phyloP scores from a whole-genome alignment of 768 basidiomycete genomes.

The Mycena latifolia region DNA sequence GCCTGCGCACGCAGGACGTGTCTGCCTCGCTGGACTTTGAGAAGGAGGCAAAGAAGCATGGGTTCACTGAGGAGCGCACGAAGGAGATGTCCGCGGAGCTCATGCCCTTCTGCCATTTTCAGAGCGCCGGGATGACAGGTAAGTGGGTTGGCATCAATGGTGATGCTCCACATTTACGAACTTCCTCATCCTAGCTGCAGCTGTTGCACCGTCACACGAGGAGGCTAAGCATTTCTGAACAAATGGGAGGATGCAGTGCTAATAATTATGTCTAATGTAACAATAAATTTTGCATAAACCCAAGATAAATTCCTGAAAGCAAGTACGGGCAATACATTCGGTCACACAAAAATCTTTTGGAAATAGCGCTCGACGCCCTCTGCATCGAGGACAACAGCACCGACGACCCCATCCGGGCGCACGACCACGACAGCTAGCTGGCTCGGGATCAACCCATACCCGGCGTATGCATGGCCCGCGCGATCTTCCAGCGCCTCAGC shows the following conservation, averaged over 20 bases:
- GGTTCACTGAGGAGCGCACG: constrained; percentile 12
- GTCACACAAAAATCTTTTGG: background rate
- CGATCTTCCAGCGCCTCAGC: constrained; percentile 20
- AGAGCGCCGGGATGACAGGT: constrained; percentile 9
- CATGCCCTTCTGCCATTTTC: background rate
- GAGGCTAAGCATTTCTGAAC: constrained; percentile 6
- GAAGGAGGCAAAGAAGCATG: constrained; percentile 9
- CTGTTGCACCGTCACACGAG: constrained; percentile 7
- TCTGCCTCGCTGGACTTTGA: constrained; percentile 2
- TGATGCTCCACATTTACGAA: background rate
- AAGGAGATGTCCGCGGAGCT: constrained; percentile 11
- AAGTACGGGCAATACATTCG: no score
- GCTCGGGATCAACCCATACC: constrained; percentile 20
- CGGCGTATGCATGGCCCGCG: constrained; percentile 30
- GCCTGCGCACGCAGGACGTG: background rate
- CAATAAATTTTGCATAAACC: no score
- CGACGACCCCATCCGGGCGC: constrained; percentile 37
- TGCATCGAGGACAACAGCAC: constrained; percentile 13
- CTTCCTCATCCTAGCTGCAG: background rate
- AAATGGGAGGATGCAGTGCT: background rate
- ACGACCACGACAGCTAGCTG: constrained; percentile 29
- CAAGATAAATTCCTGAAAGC: no score
- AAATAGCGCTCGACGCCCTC: constrained; percentile 15
- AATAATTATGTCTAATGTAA: no score
- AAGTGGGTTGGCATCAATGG: background rate